Evolutionary conservation across 495 filamentous ascomycete genomes (phyloP).

Genomic region (Gamarada debralockiae): DNA sequence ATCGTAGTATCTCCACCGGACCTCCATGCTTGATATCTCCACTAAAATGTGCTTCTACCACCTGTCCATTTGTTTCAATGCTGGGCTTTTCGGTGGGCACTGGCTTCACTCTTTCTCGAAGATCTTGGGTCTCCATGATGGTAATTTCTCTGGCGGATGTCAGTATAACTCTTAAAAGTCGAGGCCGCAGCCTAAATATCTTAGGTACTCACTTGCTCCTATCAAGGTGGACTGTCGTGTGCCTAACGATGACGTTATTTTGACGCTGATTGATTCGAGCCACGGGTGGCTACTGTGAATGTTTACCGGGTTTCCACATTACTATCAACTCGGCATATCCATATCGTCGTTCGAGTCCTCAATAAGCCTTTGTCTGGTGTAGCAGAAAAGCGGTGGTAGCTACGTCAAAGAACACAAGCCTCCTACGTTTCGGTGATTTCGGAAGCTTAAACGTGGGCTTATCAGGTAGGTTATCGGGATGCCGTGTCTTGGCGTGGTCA

Average conservation of each 20-base stretch:
- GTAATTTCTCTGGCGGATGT: background rate
- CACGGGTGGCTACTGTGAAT: too few relatives aligned
- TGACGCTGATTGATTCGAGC: background rate
- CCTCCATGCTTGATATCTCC: constrained; percentile 66
- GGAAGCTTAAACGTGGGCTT: background rate
- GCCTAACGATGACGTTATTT: too few relatives aligned
- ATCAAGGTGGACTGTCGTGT: constrained; percentile 16
- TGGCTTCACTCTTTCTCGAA: constrained; percentile 16
- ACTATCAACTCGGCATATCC: background rate
- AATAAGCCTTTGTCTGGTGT: background rate
- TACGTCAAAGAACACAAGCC: too few relatives aligned
- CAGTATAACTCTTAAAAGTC: too few relatives aligned
- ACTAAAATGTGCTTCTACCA: constrained; percentile 45
- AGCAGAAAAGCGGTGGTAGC: too few relatives aligned
- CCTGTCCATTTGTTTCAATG: background rate
- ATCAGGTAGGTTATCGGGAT: constrained; percentile 8
- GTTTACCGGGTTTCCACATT: background rate
- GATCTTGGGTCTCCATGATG: constrained; percentile 13
- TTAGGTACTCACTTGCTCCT: background rate
- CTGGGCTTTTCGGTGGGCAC: background rate
- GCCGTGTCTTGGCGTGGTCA: background rate
- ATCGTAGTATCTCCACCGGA: constrained; percentile 59
- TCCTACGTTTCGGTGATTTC: too few relatives aligned
- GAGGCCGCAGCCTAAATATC: background rate
- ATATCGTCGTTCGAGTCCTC: background rate